phyloP scores from a whole-genome alignment of 2,329 filamentous ascomycete species.

The Nannizziopsis barbatae region DNA sequence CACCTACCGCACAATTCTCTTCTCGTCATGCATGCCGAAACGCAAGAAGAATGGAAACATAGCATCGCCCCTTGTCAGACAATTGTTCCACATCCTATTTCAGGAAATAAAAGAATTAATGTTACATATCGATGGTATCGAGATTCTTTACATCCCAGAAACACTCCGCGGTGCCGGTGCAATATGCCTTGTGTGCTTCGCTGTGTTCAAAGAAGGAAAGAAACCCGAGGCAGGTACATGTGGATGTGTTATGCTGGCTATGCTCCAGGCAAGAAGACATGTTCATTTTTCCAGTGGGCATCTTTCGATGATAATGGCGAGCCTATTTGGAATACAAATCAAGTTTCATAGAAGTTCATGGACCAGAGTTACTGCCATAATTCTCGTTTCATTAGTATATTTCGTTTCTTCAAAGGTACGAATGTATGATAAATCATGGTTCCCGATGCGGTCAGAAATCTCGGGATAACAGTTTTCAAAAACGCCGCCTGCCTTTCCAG shows the following conservation, averaged over 20 bases:
- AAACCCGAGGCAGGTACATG: slow-evolving; percentile 70
- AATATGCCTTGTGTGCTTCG: slow-evolving; percentile 57
- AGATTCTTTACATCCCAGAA: slow-evolving; percentile 59
- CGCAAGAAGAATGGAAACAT: slow-evolving; percentile 97
- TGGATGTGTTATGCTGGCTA: slow-evolving; percentile 78
- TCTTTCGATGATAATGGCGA: slow-evolving; percentile 78
- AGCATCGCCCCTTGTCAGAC: slow-evolving; percentile 61
- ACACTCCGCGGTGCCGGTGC: slow-evolving; percentile 70
- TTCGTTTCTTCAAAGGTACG: too few species aligned
- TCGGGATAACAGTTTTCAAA: too few species aligned
- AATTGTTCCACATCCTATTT: slow-evolving; percentile 74
- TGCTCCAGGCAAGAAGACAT: slow-evolving; percentile 42
- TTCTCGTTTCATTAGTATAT: not conserved
- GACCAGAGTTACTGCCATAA: not conserved
- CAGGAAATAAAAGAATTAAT: slow-evolving; percentile 74
- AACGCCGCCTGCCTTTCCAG: too few species aligned
- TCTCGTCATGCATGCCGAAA: slow-evolving; percentile 91
- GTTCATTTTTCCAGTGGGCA: slow-evolving; percentile 74
- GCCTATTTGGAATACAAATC: slow-evolving; percentile 45
- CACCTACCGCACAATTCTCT: slow-evolving; percentile 91
- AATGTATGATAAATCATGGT: too few species aligned
- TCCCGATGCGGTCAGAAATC: too few species aligned
- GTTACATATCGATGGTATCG: slow-evolving; percentile 88
- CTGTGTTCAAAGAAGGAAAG: slow-evolving; percentile 67
- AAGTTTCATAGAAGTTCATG: not conserved